Percentiles rank a stretch among this genome's conserved stretches.
phyloP scores from a whole-genome alignment of 192 early-diverging fungal genomes.

The Coemansia sp. region DNA sequence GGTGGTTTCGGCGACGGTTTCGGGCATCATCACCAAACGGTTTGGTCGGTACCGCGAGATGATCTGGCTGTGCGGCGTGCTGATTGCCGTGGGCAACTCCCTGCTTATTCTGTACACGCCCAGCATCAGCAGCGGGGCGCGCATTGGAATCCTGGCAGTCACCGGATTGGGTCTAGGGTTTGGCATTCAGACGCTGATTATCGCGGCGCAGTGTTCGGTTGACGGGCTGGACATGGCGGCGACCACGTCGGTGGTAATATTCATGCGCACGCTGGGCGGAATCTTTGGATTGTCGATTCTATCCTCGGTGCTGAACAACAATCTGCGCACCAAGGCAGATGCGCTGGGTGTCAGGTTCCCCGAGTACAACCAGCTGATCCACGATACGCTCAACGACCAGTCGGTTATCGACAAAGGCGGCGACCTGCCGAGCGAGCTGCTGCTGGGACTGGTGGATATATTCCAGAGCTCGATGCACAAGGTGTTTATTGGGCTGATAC shows the following conservation, averaged over 20 bases:
- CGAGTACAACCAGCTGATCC: slow-evolving; percentile 42
- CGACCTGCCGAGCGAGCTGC: slow-evolving; percentile 40
- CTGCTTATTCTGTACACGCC: slow-evolving; percentile 58
- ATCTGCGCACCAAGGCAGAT: slow-evolving; percentile 26
- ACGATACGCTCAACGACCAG: slow-evolving; percentile 50
- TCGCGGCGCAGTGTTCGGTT: slow-evolving; percentile 69
- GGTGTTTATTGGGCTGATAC: slow-evolving; percentile 54
- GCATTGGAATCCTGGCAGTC: slow-evolving; percentile 64
- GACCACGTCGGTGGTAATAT: slow-evolving; percentile 61
- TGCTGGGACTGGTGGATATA: slow-evolving; percentile 41
- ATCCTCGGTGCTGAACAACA: slow-evolving; percentile 62
- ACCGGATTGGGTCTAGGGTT: slow-evolving; percentile 72
- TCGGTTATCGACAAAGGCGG: slow-evolving; percentile 23
- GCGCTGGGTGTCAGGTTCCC: slow-evolving; percentile 28
- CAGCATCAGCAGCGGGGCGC: slow-evolving; percentile 48
- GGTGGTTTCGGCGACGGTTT: slow-evolving; percentile 60
- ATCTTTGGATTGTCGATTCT: slow-evolving; percentile 58
- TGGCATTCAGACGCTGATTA: slow-evolving; percentile 67
- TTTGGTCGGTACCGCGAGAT: slow-evolving; percentile 59
- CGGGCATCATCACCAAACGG: slow-evolving; percentile 58
- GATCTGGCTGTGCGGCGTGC: slow-evolving; percentile 59
- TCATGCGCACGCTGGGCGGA: slow-evolving; percentile 63
- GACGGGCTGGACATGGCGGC: slow-evolving; percentile 58
- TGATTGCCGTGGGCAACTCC: slow-evolving; percentile 63
- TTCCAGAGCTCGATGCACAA: slow-evolving; percentile 55